A percentile compares a stretch with the other conserved stretches of the same genome.
These are phyloP conservation scores for Ganoderma leucocontextum DNA, from an alignment of 1,284 basidiomycete genomes.

Conservation along the genomic window DNA sequence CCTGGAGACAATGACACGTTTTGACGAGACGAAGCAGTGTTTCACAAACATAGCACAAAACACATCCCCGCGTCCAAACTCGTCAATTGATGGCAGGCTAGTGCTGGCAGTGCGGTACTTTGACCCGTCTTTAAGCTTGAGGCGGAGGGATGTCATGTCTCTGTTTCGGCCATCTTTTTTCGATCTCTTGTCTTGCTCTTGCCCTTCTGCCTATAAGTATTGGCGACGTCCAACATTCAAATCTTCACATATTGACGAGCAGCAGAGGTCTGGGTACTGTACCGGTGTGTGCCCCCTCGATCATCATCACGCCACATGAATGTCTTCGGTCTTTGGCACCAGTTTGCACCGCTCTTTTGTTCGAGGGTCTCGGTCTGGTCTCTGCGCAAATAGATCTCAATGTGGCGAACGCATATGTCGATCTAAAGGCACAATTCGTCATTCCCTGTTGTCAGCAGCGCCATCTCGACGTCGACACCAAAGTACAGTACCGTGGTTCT, in stretches of 20 bases:
- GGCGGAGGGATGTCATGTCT: neutral
- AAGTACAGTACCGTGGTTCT: neutral
- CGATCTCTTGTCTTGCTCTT: neutral
- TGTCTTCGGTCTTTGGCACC: neutral
- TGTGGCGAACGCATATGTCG: neutral
- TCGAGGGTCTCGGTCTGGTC: neutral
- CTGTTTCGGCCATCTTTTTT: constrained; percentile 1
- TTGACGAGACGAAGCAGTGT: neutral
- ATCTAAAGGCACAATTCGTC: neutral
- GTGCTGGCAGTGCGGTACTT: neutral
- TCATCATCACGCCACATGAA: constrained; percentile 3
- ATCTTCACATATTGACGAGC: neutral
- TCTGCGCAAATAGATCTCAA: neutral
- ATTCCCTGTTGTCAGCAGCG: neutral
- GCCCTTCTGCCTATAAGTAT: neutral
- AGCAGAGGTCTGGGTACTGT: neutral
- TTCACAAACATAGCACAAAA: neutral
- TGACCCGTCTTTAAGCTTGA: neutral
- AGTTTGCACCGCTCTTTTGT: neutral
- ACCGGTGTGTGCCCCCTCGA: constrained; percentile 1
- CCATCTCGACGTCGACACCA: neutral
- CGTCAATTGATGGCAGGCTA: neutral
- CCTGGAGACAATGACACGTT: constrained; percentile 6
- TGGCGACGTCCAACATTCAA: neutral
- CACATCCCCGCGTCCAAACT: neutral